Percentiles rank a stretch among this genome's conserved stretches.
Evolutionary conservation across 257 asterid species (phyloP).

Genomic region (Solanum sparsipilum): DNA sequence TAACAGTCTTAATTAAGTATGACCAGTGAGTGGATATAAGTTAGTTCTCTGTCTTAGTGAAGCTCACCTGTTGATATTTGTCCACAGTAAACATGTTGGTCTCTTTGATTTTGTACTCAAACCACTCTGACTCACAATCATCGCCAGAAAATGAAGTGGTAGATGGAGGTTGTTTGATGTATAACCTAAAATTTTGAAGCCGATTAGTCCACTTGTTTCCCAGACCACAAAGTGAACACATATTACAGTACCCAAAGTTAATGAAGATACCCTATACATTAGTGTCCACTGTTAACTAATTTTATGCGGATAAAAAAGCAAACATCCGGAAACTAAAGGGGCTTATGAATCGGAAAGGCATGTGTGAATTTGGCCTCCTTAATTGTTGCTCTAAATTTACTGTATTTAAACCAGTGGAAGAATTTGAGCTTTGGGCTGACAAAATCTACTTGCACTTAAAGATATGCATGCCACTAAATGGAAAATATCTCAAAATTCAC

Average conservation of each 20-base stretch:
- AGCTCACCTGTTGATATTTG: slow-evolving; percentile 92
- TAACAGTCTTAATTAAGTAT: slow-evolving; percentile 2
- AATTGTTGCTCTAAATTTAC: neutral
- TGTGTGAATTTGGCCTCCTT: neutral
- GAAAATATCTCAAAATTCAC: neutral
- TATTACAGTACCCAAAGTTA: neutral
- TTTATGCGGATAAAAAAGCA: neutral
- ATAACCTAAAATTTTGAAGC: slow-evolving; percentile 39
- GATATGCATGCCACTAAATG: neutral
- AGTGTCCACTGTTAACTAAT: neutral
- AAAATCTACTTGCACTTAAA: neutral
- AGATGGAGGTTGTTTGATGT: slow-evolving; percentile 71
- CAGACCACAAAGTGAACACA: neutral
- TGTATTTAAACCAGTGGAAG: neutral
- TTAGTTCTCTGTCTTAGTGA: slow-evolving; percentile 4
- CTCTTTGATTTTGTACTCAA: slow-evolving; percentile 90
- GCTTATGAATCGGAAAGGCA: neutral
- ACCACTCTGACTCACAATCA: slow-evolving; percentile 62
- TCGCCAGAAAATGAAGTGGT: slow-evolving; percentile 36
- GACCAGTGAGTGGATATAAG: neutral
- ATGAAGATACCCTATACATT: neutral
- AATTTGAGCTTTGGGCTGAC: neutral
- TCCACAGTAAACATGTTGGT: slow-evolving; percentile 91
- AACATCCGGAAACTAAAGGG: neutral
- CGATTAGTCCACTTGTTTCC: slow-evolving; percentile 1